phyloP scores from a whole-genome alignment of 2,329 filamentous ascomycete genomes.

The Aspergillus pseudonomiae region DNA sequence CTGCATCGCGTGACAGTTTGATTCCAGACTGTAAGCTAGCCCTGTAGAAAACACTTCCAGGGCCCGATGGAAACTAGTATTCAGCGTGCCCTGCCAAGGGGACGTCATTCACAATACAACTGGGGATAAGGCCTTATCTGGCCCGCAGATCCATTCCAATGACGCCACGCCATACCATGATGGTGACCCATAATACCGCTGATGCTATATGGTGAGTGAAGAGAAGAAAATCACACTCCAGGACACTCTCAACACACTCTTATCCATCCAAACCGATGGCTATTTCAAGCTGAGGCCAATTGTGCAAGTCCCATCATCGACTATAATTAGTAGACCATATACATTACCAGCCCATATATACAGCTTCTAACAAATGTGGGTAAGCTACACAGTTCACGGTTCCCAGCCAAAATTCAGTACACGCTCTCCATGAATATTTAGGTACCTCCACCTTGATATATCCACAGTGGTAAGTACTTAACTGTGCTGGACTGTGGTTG shows the following conservation, averaged over 20 bases:
- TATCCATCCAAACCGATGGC: background rate
- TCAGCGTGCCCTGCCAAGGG: background rate
- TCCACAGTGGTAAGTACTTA: background rate
- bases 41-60: background rate
- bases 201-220: background rate
- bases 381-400: background rate
- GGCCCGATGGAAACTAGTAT: background rate
- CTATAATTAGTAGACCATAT: background rate
- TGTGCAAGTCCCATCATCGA: background rate
- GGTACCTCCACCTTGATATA: background rate
- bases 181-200: background rate
- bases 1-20: background rate
- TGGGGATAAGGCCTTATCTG: background rate
- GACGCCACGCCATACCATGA: background rate
- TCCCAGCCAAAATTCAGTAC: background rate
- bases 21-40: background rate
- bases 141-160: background rate
- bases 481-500: background rate
- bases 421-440: background rate
- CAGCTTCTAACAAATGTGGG: background rate
- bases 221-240: background rate
- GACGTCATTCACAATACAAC: too few species aligned
- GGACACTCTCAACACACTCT: background rate
- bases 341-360: background rate
- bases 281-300: background rate